A percentile compares a stretch with the other conserved stretches of the same genome.
Conservation (phyloP, 2,329 filamentous ascomycete genomes). For the Xylariaceae sp. region DNA sequence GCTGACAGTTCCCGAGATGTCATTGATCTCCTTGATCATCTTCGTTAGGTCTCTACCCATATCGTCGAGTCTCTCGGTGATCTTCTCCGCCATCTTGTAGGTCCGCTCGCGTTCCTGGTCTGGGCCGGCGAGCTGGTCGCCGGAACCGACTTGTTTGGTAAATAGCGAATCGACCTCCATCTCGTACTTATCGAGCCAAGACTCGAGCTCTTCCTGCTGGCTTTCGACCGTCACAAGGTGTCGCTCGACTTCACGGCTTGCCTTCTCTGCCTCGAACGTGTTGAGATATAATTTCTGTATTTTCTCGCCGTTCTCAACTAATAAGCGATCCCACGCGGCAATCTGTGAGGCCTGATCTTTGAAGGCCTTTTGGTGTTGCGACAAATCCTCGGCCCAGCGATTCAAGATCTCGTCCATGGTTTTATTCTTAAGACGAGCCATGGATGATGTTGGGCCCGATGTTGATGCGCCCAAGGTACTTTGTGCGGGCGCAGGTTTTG, state of each 20-base stretch:
- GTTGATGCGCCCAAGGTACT: slow-evolving; percentile 66
- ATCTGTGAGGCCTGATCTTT: slow-evolving; percentile 85
- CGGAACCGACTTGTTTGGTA: slow-evolving; percentile 68
- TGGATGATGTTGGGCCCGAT: slow-evolving; percentile 73
- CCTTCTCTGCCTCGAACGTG: slow-evolving; percentile 89
- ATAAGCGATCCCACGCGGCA: slow-evolving; percentile 82
- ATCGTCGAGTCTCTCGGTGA: slow-evolving; percentile 85
- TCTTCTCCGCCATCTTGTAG: slow-evolving; percentile 91
- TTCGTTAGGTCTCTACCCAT: slow-evolving; percentile 89
- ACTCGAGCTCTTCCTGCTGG: slow-evolving; percentile 85
- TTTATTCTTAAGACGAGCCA: slow-evolving; percentile 93
- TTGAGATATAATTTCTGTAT: slow-evolving; percentile 89
- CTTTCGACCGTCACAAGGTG: slow-evolving; percentile 86
- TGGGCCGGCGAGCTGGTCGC: slow-evolving; percentile 75
- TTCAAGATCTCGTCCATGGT: slow-evolving; percentile 99
- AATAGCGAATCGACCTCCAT: slow-evolving; percentile 87
- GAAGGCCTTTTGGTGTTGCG: slow-evolving; percentile 96
- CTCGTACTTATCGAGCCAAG: slow-evolving; percentile 88
- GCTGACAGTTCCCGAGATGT: slow-evolving; percentile 81
- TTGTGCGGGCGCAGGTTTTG: slow-evolving; percentile 21
- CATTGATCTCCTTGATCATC: slow-evolving; percentile 98
- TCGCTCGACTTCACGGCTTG: slow-evolving; percentile 88
- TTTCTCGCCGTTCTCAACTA: slow-evolving; percentile 92
- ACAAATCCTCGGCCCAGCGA: slow-evolving; percentile 89
- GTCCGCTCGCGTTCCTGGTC: slow-evolving; percentile 95